These are phyloP conservation scores for Tetrapisispora namnaoensis DNA, from an alignment of 805 yeast species.

Conservation along the genomic window DNA sequence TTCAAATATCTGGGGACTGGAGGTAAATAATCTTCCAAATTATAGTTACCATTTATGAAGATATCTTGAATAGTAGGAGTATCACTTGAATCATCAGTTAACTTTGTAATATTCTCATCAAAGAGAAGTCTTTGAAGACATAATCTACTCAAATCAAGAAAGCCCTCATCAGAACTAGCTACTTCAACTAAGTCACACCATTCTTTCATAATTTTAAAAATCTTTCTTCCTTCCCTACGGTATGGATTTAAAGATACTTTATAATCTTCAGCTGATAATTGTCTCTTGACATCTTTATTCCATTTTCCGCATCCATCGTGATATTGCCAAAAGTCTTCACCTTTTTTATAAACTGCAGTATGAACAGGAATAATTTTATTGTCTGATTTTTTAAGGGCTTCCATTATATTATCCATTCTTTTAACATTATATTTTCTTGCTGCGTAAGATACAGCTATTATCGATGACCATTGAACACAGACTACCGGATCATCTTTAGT, in stretches of 20 bases:
- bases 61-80: conserved; percentile 9
- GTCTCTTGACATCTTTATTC: conserved; percentile 35
- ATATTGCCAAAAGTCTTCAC: conserved; percentile 78
- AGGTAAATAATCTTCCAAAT: conserved; percentile 19
- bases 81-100: neutral
- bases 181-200: conserved; percentile 70
- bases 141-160: conserved; percentile 68
- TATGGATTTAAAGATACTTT: conserved; percentile 90
- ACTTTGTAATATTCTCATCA: conserved; percentile 6
- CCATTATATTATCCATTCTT: conserved; percentile 61
- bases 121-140: conserved; percentile 36
- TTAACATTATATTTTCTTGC: conserved; percentile 78
- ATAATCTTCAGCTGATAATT: conserved; percentile 52
- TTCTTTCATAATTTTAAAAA: conserved; percentile 52
- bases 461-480: conserved; percentile 84
- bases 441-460: conserved; percentile 86
- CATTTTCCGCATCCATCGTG: conserved; percentile 32
- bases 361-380: conserved; percentile 60
- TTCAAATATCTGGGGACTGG: conserved; percentile 14
- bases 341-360: conserved; percentile 87
- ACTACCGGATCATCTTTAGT: conserved; percentile 72
- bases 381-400: conserved; percentile 72
- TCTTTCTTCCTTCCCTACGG: conserved; percentile 74
- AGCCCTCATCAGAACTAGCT: conserved; percentile 93
- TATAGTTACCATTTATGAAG: conserved; percentile 19